Conservation (phyloP, 345 rosid genomes). For the Ceriops decandra region DNA sequence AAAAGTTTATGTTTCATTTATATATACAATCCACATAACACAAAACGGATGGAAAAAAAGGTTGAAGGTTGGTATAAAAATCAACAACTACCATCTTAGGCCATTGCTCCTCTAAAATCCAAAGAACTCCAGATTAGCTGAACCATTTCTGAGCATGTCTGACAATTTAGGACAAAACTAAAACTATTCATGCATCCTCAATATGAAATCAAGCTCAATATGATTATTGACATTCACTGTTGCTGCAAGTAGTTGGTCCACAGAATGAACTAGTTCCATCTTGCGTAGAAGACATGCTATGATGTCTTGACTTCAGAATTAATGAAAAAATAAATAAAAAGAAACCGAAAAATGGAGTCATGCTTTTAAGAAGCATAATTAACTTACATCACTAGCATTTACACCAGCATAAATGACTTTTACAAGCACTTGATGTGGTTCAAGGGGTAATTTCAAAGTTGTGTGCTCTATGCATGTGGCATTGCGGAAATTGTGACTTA, state of each 20-base stretch:
- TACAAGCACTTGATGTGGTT: conserved; percentile 66
- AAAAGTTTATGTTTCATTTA: too few relatives aligned
- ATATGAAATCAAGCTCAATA: not conserved
- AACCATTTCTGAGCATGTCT: too few relatives aligned
- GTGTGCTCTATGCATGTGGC: conserved; percentile 60
- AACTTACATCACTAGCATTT: conserved; percentile 99
- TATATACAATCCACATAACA: too few relatives aligned
- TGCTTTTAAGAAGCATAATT: conserved; percentile 13
- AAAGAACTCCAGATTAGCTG: too few relatives aligned
- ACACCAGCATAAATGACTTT: conserved; percentile 93
- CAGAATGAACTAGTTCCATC: conserved; percentile 7
- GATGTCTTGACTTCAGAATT: not conserved
- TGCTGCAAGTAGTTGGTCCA: not conserved
- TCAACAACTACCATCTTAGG: too few relatives aligned
- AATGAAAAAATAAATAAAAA: not conserved
- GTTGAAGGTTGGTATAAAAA: too few relatives aligned
- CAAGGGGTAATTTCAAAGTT: conserved; percentile 59
- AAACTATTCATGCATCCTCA: not conserved
- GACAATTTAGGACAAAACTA: not conserved
- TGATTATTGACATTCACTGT: not conserved
- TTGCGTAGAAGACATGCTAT: not conserved
- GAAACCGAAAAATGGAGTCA: not conserved
- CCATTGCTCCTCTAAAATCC: too few relatives aligned
- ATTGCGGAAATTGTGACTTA: conserved; percentile 79
- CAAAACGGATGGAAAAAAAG: too few relatives aligned